These are phyloP conservation scores for Pyrus betulifolia DNA, from an alignment of 306 rosid species.

Conservation along the genomic window DNA sequence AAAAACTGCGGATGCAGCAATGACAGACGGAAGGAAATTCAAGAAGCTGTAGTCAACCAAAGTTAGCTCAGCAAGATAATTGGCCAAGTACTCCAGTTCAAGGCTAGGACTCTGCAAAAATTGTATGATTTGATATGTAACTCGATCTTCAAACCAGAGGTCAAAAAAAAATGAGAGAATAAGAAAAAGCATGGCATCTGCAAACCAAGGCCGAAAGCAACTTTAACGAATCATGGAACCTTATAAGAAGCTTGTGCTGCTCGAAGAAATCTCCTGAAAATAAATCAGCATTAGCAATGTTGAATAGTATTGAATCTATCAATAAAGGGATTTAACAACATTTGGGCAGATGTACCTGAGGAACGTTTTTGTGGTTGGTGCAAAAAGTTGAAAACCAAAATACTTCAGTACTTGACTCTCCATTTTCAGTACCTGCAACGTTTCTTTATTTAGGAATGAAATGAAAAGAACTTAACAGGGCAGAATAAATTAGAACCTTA, in stretches of 20 bases:
- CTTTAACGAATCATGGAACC: slow-evolving; percentile 39
- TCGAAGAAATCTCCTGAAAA: slow-evolving; percentile 80
- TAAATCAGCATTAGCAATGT: slow-evolving; percentile 21
- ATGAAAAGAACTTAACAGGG: slow-evolving; percentile 2
- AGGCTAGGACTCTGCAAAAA: slow-evolving; percentile 57
- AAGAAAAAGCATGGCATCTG: slow-evolving; percentile 5
- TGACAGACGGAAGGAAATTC: slow-evolving; percentile 64
- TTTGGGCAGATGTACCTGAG: slow-evolving; percentile 43
- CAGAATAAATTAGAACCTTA: slow-evolving; percentile 1
- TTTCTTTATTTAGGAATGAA: slow-evolving; percentile 16
- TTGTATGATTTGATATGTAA: slow-evolving; percentile 4
- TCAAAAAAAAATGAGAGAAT: not conserved
- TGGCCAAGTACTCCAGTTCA: slow-evolving; percentile 85
- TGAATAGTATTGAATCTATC: not conserved
- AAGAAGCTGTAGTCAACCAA: slow-evolving; percentile 65
- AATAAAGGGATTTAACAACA: not conserved
- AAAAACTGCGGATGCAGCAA: slow-evolving; percentile 91
- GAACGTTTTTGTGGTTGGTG: slow-evolving; percentile 58
- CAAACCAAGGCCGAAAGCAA: slow-evolving; percentile 9
- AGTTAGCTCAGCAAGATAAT: slow-evolving; percentile 74
- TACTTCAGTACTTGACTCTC: slow-evolving; percentile 45
- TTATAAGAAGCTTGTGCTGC: slow-evolving; percentile 81
- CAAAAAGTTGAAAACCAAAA: slow-evolving; percentile 46
- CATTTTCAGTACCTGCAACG: slow-evolving; percentile 52
- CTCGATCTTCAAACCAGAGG: not conserved